phyloP scores from a whole-genome alignment of 2,329 filamentous ascomycete species.

The Emericellopsis atlantica region DNA sequence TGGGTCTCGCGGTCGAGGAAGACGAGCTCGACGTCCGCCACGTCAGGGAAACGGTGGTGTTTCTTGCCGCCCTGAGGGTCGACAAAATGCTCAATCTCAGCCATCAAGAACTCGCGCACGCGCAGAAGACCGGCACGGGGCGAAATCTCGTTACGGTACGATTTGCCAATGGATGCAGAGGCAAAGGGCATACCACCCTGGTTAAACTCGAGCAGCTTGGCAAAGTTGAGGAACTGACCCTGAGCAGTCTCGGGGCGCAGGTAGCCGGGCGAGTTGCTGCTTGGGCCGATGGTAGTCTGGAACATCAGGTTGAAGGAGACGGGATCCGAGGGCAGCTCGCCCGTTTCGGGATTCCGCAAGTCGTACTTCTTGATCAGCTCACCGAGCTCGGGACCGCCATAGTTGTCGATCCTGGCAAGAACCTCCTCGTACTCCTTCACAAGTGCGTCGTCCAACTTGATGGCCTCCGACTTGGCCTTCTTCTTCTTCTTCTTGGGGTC shows the following conservation, averaged over 20 bases:
- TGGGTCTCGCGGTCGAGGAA: constrained; percentile 80
- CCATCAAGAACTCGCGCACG: constrained; percentile 97
- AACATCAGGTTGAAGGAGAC: constrained; percentile 99
- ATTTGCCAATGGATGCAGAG: constrained; percentile 93
- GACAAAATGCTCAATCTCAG: constrained; percentile 97
- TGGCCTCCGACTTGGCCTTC: constrained; percentile 68
- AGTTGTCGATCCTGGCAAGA: constrained; percentile 91
- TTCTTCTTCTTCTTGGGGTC: constrained; percentile 72
- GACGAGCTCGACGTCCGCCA: constrained; percentile 71
- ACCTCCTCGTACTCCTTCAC: constrained; percentile 85
- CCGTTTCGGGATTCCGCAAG: constrained; percentile 76
- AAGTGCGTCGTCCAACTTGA: constrained; percentile 78
- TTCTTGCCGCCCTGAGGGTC: constrained; percentile 93
- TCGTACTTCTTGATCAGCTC: constrained; percentile 83
- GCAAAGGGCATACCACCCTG: constrained; percentile 93
- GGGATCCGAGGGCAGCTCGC: constrained; percentile 63
- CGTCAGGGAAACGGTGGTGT: constrained; percentile 75
- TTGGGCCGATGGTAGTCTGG: constrained; percentile 86
- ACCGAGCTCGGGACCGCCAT: constrained; percentile 74
- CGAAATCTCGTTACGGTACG: constrained; percentile 96
- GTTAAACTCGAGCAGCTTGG: constrained; percentile 93
- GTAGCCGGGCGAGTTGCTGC: constrained; percentile 74
- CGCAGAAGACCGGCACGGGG: constrained; percentile 82
- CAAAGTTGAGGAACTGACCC: constrained; percentile 95
- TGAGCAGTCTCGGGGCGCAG: constrained; percentile 92